phyloP scores from a whole-genome alignment of 1,139 yeast genomes.

The Wickerhamomyces sp. region DNA sequence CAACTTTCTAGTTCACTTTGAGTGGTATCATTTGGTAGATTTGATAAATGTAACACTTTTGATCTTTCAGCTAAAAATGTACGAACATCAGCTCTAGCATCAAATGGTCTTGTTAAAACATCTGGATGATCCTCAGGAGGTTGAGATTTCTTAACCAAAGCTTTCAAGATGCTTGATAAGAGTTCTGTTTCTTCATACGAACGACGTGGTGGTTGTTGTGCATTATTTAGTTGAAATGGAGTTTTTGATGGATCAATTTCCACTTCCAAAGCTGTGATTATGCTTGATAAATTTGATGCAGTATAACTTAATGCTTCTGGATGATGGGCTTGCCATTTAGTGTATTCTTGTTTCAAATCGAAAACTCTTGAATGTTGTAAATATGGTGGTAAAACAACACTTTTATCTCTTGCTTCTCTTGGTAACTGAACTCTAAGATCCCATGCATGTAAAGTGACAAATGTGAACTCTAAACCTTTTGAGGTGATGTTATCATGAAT shows the following conservation, averaged over 20 bases:
- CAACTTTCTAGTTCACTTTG: conserved; percentile 88
- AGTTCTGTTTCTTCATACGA: conserved; percentile 36
- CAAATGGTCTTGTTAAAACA: conserved; percentile 70
- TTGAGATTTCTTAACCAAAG: conserved; percentile 49
- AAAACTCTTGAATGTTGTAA: conserved; percentile 73
- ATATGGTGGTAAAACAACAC: conserved; percentile 66
- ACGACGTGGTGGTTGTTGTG: conserved; percentile 25
- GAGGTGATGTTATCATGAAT: conserved; percentile 41
- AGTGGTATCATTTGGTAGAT: conserved; percentile 79
- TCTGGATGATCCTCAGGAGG: conserved; percentile 48
- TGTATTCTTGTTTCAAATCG: conserved; percentile 69
- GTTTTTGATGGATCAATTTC: conserved; percentile 26
- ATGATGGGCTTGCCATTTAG: conserved; percentile 64
- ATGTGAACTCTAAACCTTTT: conserved; percentile 50
- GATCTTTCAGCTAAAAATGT: conserved; percentile 70
- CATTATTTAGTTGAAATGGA: conserved; percentile 18
- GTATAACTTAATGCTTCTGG: conserved; percentile 57
- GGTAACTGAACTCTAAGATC: conserved; percentile 73
- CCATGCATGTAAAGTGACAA: conserved; percentile 65
- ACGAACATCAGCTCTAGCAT: conserved; percentile 63
- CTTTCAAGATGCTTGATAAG: conserved; percentile 41
- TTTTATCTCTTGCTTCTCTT: conserved; percentile 76
- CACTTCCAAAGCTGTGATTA: conserved; percentile 57
- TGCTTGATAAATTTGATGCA: conserved; percentile 43
- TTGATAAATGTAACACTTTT: conserved; percentile 70